Conservation (phyloP, 208 protist genomes). For the Trypanosomatidae sp. region DNA sequence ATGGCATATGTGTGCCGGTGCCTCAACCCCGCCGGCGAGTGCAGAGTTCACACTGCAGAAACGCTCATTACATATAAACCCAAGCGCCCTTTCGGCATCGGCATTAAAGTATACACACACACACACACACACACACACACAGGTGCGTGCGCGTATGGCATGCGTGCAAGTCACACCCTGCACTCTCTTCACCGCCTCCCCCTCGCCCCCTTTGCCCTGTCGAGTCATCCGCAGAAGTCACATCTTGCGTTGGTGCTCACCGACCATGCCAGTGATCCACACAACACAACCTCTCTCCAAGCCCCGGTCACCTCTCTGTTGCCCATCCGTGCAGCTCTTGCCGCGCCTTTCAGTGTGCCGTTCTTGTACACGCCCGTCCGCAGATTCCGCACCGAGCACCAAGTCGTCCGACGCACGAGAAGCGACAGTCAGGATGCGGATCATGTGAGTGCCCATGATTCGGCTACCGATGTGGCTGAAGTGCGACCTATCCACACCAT, state of each 20-base stretch:
- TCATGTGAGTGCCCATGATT: not conserved
- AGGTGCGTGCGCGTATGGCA: not conserved
- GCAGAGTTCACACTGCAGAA: not conserved
- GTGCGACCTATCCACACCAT: slow-evolving; percentile 11
- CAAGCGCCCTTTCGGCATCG: no score
- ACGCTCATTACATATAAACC: not conserved
- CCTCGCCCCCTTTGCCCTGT: not conserved
- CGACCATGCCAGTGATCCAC: not conserved
- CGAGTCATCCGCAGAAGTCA: not conserved
- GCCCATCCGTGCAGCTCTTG: not conserved
- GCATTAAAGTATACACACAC: not conserved
- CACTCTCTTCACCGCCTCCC: not conserved
- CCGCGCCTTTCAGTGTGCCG: not conserved
- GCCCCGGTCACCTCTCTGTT: not conserved
- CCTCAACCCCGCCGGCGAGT: not conserved
- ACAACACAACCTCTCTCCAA: not conserved
- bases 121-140: not conserved
- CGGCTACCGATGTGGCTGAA: not conserved
- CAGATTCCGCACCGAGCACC: not conserved
- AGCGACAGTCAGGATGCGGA: not conserved
- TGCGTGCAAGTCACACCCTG: slow-evolving; percentile 1
- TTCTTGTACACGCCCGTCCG: slow-evolving; percentile 4
- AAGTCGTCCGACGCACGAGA: not conserved
- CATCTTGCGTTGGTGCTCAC: not conserved
- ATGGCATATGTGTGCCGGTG: not conserved